Base-by-base conservation (phyloP, 805 yeast species). In the Tetrapisispora nanseiensis region DNA sequence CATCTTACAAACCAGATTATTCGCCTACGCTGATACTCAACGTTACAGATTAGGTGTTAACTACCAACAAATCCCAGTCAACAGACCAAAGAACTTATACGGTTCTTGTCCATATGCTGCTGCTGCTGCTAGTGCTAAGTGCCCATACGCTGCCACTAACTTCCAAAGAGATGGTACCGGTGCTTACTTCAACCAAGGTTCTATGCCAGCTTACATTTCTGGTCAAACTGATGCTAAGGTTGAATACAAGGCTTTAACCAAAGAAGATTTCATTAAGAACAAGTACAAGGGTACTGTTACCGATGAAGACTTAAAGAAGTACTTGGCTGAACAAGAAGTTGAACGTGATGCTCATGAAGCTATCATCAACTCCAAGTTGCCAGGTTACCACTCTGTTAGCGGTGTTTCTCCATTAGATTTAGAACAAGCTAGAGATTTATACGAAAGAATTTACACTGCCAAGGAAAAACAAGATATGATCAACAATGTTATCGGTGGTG, bases 21-120 rank as follows among this genome's bases (percentile, higher is more conserved):
- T 79, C 65, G 78, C 87, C 20, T 81, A 82, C 67, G 72, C 80
- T 43, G 89, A 82, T 65, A 80, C 89, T 35, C 86, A 80, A 65
- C 76, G 85, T 59, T 77, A 81, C 69, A 75, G 90, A 63, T 71
- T 82, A 54, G 89, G 89, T 45, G 63, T 72, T 36, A 82, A 80
- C 66, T 80, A 73, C 65, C 68, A 72, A 43, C 86, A 80, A 56
- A 63, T 80, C 48, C 86, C 86, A 7, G 80, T 78, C 50, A 80
- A 80, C 66, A 62, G 63, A 40, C 70, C 74, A 33, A 40, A 35
- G 18, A 40, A 40, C 26, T 34, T 40, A 23, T 33, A 40, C 27
- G 26, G 33, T 22, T 31, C 37, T 10, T 39, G 41, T 32, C 41
- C 41, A n/a, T 37, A 29, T 23, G 40, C 39, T 21, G 28, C 27